Conservation (phyloP, 345 rosid species). For the Populus euphratica region DNA sequence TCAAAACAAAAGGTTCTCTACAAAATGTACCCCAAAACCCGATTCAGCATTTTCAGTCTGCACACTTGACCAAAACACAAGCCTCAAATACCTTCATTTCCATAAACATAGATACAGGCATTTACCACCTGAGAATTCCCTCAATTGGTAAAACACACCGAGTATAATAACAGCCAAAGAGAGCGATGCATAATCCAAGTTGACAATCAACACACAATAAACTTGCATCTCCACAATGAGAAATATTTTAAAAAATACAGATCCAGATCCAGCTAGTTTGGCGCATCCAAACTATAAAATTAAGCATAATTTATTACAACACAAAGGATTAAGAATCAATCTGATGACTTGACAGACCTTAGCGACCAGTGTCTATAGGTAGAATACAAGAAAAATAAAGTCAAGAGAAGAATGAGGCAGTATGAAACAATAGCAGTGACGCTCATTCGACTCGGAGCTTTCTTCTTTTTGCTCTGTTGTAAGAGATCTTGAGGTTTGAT, state of each 20-base stretch:
- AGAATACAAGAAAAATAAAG: constrained; percentile 49
- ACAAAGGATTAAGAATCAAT: not conserved
- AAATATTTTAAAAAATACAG: not conserved
- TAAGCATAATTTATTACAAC: not conserved
- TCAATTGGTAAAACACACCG: not conserved
- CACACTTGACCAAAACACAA: constrained; percentile 47
- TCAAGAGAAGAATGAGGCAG: constrained; percentile 41
- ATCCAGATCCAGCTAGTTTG: not conserved
- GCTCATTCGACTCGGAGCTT: constrained; percentile 57
- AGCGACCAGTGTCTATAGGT: constrained; percentile 56
- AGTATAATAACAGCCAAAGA: not conserved
- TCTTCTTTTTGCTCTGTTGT: constrained; percentile 77
- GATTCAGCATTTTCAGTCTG: constrained; percentile 36
- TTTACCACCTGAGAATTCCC: not conserved
- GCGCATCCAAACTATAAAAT: not conserved
- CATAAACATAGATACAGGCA: too few species aligned
- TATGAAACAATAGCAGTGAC: constrained; percentile 40
- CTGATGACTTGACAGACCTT: constrained; percentile 36
- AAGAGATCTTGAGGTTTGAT: constrained; percentile 75
- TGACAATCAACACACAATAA: not conserved
- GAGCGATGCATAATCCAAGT: not conserved
- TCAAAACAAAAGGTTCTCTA: not conserved
- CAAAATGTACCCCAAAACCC: constrained; percentile 41
- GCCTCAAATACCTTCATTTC: not conserved
- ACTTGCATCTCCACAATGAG: not conserved